Percentiles rank a stretch among this genome's conserved stretches.
Conservation (phyloP, 768 basidiomycete species). For the Udeniomyces megalosporus region DNA sequence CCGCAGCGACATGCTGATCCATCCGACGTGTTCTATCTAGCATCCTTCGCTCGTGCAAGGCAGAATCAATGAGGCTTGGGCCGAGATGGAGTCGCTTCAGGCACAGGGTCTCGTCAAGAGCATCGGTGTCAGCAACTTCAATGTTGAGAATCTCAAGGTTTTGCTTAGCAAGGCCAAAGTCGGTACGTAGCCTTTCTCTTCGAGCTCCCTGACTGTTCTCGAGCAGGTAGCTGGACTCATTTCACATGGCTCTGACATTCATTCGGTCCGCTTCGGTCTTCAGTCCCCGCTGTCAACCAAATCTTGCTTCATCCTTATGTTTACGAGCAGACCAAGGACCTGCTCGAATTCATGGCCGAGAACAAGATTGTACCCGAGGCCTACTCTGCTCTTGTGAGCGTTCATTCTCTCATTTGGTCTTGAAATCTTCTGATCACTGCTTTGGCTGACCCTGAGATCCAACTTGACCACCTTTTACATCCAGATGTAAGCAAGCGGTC, state of each 20-base stretch:
- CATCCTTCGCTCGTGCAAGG: constrained; percentile 27
- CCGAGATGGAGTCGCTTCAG: constrained; percentile 41
- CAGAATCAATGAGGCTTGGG: constrained; percentile 33
- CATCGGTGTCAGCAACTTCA: constrained; percentile 59
- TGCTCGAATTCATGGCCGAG: constrained; percentile 41
- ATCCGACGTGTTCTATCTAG: constrained; percentile 30
- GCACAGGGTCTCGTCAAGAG: constrained; percentile 15
- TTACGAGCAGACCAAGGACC: constrained; percentile 42
- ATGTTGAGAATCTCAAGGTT: constrained; percentile 37
- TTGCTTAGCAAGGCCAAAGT: constrained; percentile 39
- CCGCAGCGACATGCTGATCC: too few relatives aligned
- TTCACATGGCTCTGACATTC: not conserved
- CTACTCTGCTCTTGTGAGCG: constrained; percentile 46
- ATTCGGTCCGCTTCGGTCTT: too few relatives aligned
- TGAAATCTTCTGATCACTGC: not conserved
- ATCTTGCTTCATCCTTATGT: constrained; percentile 58
- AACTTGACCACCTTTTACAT: not conserved
- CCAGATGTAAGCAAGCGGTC: constrained; percentile 4
- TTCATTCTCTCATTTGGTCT: not conserved
- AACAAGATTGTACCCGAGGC: constrained; percentile 50
- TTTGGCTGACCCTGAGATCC: not conserved
- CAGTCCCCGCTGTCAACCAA: constrained; percentile 51
- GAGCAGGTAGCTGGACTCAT: not conserved
- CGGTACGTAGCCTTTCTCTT: too few relatives aligned
- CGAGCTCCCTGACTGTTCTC: too few relatives aligned